Base-by-base conservation (phyloP, 176 grass and related monocot species). In the Eragrostis nindensis region DNA sequence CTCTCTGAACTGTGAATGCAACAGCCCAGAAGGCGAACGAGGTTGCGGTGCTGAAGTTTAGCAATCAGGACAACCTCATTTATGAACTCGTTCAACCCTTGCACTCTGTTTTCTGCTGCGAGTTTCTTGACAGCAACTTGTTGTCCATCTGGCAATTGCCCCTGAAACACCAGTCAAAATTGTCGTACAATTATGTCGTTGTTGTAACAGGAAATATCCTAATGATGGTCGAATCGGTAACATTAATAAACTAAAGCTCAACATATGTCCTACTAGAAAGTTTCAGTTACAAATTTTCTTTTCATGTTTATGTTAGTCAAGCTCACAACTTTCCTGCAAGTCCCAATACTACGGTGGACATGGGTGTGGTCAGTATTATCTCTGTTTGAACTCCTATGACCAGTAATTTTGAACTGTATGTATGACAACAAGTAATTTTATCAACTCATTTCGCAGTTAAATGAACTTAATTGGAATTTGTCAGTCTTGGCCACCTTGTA, bases 21-120 rank as follows among this genome's bases (percentile, higher is more conserved):
- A 69, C 39, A 95, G 42, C 92, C 92, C 4, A 92, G 87, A 14
- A 95, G 77, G 42, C 81, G 83, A 12, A 92, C 92, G 5, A 92
- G 89, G 66, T 95, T 95, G 9, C 89, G 82, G 48, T 95, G 93
- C 17, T 90, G 93, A 52, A 95, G 84, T 41, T 88, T 92, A 2
- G 89, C 86, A 30, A 95, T 87, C 22, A 90, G 21, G 24, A 71
- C 53, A 17, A 95, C 89, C 81, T 95, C 93, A 71, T 87, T 95
- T 66, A 81, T 92, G 77, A 95, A 95, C 74, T 95, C 93, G n/a
- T 77, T 82, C 27, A 76, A 32, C 8, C 87, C 82, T 63, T 86
- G 87, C 15, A 56, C 68, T n/a, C 57, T 82, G 70, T 69, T 77
- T 18, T 86, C 60, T 12, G 70, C 7, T 1, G 84, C 86, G 0